These are phyloP conservation scores for Ilex asprella DNA, from an alignment of 257 asterid genomes.

Conservation along the genomic window DNA sequence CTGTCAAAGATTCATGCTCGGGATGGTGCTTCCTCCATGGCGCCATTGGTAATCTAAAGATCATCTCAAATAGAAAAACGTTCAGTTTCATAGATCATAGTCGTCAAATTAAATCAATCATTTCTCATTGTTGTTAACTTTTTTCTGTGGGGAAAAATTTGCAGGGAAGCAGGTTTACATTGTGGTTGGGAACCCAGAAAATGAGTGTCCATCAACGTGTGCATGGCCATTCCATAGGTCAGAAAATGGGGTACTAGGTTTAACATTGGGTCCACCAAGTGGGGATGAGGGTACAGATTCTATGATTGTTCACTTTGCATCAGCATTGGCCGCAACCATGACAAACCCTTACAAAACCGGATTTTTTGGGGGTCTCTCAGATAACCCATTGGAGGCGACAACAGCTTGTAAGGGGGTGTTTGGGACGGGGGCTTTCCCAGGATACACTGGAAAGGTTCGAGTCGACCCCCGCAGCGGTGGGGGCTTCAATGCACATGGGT, in stretches of 20 bases:
- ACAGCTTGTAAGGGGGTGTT: background rate
- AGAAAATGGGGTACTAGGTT: background rate
- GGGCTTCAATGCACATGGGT: constrained; percentile 8
- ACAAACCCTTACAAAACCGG: constrained; percentile 7
- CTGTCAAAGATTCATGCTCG: no score
- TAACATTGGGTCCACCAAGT: constrained; percentile 3
- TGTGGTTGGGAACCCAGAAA: background rate
- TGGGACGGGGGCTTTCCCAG: constrained; percentile 7
- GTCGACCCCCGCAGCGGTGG: constrained; percentile 8
- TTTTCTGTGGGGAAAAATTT: background rate
- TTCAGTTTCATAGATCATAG: no score
- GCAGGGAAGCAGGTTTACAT: constrained; percentile 5
- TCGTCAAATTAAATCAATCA: background rate
- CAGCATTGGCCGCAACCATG: constrained; percentile 13
- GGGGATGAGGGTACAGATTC: background rate
- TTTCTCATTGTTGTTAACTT: no score
- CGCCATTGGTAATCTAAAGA: no score
- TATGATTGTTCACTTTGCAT: constrained; percentile 7
- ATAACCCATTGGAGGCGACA: background rate
- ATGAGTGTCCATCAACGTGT: background rate
- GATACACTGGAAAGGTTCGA: constrained; percentile 6
- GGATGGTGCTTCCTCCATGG: no score
- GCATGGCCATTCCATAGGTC: constrained; percentile 7
- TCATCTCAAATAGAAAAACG: no score
- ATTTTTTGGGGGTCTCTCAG: background rate